Evolutionary conservation across 768 basidiomycete species (phyloP), one percentile per base, ranked within the genome.

Genomic region (Amanita fuliginea): DNA sequence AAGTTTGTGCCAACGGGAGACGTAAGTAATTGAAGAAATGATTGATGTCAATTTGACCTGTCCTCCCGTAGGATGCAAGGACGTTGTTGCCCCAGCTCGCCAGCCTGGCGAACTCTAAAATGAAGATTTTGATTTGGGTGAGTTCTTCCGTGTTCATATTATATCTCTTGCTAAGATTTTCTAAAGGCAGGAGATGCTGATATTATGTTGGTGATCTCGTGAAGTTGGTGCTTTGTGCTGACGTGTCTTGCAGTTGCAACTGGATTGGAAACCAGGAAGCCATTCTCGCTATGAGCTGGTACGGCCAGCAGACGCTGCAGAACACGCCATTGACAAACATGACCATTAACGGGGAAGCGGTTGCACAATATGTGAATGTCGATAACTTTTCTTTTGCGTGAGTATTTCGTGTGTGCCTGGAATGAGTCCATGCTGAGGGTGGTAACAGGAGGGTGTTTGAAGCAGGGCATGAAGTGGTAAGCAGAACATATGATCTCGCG

Each of bases 331-430:
- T 75, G 46, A 69, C 54, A 4, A 81, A 82, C 53, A 80, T 83
- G 65, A 81, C 80, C 0, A 70, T 83, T 22, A 51, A 68, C 32
- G 77, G 73, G 1, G 61, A 59, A 3, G 55, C 76, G 0, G 73
- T 83, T 4, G 81, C 78, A 0, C 74, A 78, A 0, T 69, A 81
- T n/a, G 73, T 79, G 58, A 81, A 82, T 43, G 76, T 83, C 28
- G 78, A 77, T 53, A 79, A 80, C 52, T 81, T 83, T 57, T 68
- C 76, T 0, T 84, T 83, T 59, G 82, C 79, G 79, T 81, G 52
- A 56, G 80, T 72, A 47, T 26, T 21, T 47, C 32, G 46, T 13
- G 22, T 42, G 5, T 6, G 7, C 8, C 28, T 1, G 26, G 6
- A 16, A 28, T 3, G 14, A 22, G 16, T 36, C 19, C 35, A 19